These are phyloP conservation scores for Cymbidium sinense DNA, from an alignment of 106 monocot species.

Conservation along the genomic window DNA sequence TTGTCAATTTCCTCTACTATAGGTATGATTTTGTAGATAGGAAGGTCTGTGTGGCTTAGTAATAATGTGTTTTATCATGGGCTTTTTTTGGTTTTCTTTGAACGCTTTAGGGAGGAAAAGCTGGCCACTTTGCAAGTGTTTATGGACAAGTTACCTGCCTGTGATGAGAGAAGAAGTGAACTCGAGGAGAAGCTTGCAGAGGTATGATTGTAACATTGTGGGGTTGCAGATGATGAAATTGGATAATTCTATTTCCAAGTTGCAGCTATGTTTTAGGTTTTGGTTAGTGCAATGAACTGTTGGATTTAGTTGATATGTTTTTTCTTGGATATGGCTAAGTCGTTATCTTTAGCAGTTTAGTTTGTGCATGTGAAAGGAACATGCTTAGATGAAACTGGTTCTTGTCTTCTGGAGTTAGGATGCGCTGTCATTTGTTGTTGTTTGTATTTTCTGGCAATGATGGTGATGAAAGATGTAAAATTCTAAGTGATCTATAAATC, in stretches of 20 bases:
- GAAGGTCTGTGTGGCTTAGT: background rate
- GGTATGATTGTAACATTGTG: background rate
- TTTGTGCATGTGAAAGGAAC: too few relatives aligned
- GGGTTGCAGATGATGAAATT: background rate
- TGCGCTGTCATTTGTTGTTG: background rate
- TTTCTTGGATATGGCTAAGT: too few relatives aligned
- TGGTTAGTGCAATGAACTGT: background rate
- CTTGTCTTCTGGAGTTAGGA: background rate
- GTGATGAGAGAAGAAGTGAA: background rate
- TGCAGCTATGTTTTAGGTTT: background rate
- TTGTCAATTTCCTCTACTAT: slow-evolving; percentile 64
- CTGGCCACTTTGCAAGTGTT: slow-evolving; percentile 2
- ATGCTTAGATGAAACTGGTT: background rate
- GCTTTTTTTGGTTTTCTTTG: background rate
- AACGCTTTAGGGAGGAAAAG: slow-evolving; percentile 5
- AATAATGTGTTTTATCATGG: background rate
- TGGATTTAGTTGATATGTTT: too few relatives aligned
- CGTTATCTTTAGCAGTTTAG: too few relatives aligned
- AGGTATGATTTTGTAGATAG: slow-evolving; percentile 20
- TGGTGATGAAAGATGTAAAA: background rate
- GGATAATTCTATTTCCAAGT: background rate
- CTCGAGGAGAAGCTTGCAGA: background rate
- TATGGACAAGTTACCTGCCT: slow-evolving; percentile 2
- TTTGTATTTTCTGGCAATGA: slow-evolving; percentile 1
- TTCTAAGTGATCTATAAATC: background rate